Percentiles rank a stretch among this genome's conserved stretches.
These are phyloP conservation scores for Solanum stenotomum DNA, from an alignment of 257 asterid genomes.

Conservation along the genomic window DNA sequence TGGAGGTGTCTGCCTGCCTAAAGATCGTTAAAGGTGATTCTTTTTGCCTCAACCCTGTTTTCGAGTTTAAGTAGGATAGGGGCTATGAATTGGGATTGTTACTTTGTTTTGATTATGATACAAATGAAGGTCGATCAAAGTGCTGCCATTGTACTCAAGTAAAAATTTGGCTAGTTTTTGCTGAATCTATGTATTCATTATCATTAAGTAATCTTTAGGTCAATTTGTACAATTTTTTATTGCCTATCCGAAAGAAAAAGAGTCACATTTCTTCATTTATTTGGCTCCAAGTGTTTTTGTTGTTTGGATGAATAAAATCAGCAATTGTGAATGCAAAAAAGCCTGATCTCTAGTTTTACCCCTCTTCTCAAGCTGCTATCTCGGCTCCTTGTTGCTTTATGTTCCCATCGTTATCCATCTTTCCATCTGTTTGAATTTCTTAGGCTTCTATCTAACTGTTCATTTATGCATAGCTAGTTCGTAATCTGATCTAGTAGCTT, in stretches of 20 bases:
- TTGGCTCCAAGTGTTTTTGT: not conserved
- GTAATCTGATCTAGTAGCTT: not conserved
- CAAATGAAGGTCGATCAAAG: not conserved
- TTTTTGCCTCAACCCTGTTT: not conserved
- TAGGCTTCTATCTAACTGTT: not conserved
- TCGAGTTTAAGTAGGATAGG: not conserved
- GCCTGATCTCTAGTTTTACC: not conserved
- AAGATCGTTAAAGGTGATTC: not conserved
- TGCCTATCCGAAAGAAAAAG: not conserved
- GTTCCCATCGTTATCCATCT: not conserved
- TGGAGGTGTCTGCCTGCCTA: not conserved
- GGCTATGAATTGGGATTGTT: not conserved
- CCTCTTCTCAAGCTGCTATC: not conserved
- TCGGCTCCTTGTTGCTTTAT: not conserved
- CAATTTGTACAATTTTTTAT: not conserved
- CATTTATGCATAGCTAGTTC: not conserved
- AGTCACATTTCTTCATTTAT: not conserved
- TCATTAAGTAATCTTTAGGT: not conserved
- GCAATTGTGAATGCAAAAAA: not conserved
- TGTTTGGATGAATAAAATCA: not conserved
- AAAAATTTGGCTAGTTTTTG: not conserved
- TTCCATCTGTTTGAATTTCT: not conserved
- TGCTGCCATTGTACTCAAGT: not conserved
- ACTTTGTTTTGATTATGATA: not conserved
- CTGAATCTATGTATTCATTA: not conserved